Base-by-base conservation (phyloP, 352 stramenopile species). In the Pseudoperonospora humuli region DNA sequence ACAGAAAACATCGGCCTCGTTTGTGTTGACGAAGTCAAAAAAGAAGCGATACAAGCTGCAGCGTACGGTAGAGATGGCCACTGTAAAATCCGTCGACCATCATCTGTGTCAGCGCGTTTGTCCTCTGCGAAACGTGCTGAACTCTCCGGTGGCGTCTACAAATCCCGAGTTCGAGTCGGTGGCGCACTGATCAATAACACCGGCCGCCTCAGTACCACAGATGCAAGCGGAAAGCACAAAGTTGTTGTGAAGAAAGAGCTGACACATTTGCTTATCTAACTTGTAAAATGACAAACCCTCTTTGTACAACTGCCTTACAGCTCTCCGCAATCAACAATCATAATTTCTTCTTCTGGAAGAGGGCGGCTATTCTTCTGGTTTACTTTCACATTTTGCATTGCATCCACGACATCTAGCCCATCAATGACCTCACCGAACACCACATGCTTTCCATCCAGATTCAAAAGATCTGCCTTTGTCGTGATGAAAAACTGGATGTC, bases 351-450 rank as follows among this genome's bases (percentile, higher is more conserved):
- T 20, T 74, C 57, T 1, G 61, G 20, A n/a, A 76, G 48, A 11
- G 76, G 76, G 4, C 57, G 44, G 40, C 63, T 73, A 50, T 77
- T 81, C 35, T 55, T 53, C 18, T 61, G 54, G 39, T 63, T 66
- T 19, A 85, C 73, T 24, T 82, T 52, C 5, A 86, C 73, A 26
- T 63, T 67, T 41, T 86, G 73, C 62, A 88, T 84, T 14, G 56
- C 44, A 47, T 86, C 70, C 13, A 88, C 74, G 9, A 88, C 57
- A n/a, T 82, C 69, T 21, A 85, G 62, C 14, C 76, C 73, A 20
- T 93, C 76, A 29, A 96, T 56, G 10, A 96, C 80, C 56, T 97
- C 89, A 19, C 95, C 95, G 75, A 98, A 98, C 6, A 98, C 93
- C 4, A 96, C 81, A 62, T 98, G 95, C 67, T 97, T 97, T 24